Conservation (phyloP, 1,284 basidiomycete species). For the Ustilago vetiveriae region DNA sequence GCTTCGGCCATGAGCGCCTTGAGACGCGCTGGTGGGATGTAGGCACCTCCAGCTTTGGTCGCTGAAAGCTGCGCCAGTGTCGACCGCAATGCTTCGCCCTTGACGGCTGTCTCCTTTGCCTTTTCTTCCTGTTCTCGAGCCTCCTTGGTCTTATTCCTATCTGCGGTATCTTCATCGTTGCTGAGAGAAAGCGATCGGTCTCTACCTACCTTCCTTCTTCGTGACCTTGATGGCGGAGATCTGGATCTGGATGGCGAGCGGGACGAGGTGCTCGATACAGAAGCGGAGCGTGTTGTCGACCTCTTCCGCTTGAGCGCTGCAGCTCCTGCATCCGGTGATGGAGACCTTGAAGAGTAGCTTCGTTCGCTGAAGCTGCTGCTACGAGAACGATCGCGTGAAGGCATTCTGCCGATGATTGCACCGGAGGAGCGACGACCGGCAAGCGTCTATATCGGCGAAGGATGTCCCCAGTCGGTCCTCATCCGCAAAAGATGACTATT, state of each 20-base stretch:
- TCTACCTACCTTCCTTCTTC: slow-evolving; percentile 20
- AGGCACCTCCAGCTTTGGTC: slow-evolving; percentile 87
- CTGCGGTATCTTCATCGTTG: slow-evolving; percentile 11
- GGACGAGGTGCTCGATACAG: slow-evolving; percentile 25
- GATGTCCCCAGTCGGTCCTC: too few species aligned
- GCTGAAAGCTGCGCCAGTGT: slow-evolving; percentile 58
- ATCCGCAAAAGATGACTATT: too few species aligned
- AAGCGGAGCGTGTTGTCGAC: slow-evolving; percentile 20
- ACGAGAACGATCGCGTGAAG: slow-evolving; percentile 13
- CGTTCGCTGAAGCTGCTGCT: slow-evolving; percentile 3
- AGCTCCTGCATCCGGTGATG: slow-evolving; percentile 14
- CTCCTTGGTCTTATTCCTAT: not conserved
- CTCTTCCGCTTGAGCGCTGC: slow-evolving; percentile 31
- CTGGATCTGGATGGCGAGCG: slow-evolving; percentile 23
- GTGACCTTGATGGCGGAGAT: slow-evolving; percentile 29
- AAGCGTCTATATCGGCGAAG: not conserved
- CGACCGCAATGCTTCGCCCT: slow-evolving; percentile 54
- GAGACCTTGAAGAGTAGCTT: slow-evolving; percentile 10
- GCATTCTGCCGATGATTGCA: slow-evolving; percentile 7
- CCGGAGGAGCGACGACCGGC: not conserved
- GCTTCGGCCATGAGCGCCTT: slow-evolving; percentile 86
- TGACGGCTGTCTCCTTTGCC: slow-evolving; percentile 21
- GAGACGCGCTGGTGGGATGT: slow-evolving; percentile 89
- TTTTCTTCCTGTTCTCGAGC: slow-evolving; percentile 17
- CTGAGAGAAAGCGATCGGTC: slow-evolving; percentile 17